Evolutionary conservation across 129 eudicot species (phyloP).

Genomic region (sunflower (Helianthus annuus)): HanXRQr2.0-SUNRISE NC_035440.2:22877419-22877918

Average conservation of each 20-base stretch:
- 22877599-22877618: neutral
- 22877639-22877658: neutral
- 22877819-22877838: too few species aligned
- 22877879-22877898: neutral
- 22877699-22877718: neutral
- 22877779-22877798: slow-evolving; percentile 36
- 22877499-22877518: slow-evolving; percentile 20
- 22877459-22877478: too few species aligned
- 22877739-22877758: slow-evolving; percentile 21
- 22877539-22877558: slow-evolving; percentile 11
- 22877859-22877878: neutral
- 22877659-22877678: neutral
- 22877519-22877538: neutral
- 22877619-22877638: neutral
- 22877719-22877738: slow-evolving; percentile 2
- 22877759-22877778: slow-evolving; percentile 28
- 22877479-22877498: neutral
- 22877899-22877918: neutral
- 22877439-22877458: too few species aligned
- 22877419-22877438: neutral
- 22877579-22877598: slow-evolving; percentile 6
- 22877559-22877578: neutral
- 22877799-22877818: neutral
- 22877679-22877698: neutral
- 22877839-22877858: neutral